phyloP scores from a whole-genome alignment of 176 grass and related monocot genomes.

The Microstegium vimineum region DNA sequence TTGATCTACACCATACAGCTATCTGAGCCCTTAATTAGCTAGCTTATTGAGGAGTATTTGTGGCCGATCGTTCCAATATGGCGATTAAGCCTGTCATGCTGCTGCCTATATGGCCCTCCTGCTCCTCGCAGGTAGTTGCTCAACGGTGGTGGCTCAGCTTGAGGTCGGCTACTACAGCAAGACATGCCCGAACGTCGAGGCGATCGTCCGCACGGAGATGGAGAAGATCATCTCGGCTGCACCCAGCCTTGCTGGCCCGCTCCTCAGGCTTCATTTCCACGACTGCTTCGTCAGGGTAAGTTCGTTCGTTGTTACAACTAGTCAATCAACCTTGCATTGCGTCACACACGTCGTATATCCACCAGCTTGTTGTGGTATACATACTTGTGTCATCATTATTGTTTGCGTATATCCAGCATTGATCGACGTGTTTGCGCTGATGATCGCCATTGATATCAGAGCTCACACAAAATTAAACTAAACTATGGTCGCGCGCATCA shows the following conservation, averaged over 20 bases:
- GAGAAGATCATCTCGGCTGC: constrained; percentile 33
- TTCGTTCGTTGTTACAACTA: not conserved
- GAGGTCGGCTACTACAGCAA: constrained; percentile 55
- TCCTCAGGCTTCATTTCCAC: constrained; percentile 67
- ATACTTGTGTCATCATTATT: too few relatives aligned
- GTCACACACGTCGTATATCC: not conserved
- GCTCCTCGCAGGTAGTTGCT: constrained; percentile 11
- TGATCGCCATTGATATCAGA: not conserved
- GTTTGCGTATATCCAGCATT: not conserved
- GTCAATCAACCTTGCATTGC: not conserved
- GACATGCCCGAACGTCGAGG: constrained; percentile 58
- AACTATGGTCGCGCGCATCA: not conserved
- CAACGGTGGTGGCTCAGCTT: constrained; percentile 29
- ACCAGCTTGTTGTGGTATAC: not conserved
- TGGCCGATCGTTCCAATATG: not conserved
- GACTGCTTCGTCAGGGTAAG: constrained; percentile 74
- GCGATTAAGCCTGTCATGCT: not conserved
- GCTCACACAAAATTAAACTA: not conserved
- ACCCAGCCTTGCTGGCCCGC: constrained; percentile 49
- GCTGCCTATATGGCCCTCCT: not conserved
- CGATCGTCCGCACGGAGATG: constrained; percentile 60
- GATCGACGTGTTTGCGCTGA: not conserved
- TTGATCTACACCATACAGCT: not conserved
- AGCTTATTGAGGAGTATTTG: too few relatives aligned
- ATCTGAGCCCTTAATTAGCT: not conserved